Evolutionary conservation across 2,329 filamentous ascomycete species (phyloP).

Genomic region (Scedosporium boydii): DNA sequence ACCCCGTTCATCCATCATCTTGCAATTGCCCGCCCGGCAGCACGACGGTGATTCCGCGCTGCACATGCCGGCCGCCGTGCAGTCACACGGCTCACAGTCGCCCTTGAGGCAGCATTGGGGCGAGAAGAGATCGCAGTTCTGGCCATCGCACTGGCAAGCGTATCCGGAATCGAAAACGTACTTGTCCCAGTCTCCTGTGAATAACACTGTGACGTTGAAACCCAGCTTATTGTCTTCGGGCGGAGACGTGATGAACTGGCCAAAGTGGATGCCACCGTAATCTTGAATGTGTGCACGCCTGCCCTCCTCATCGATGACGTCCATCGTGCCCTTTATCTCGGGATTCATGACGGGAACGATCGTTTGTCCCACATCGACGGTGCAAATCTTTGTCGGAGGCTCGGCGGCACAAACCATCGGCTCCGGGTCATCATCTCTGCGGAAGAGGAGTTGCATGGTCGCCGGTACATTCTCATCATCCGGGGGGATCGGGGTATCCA

Average conservation of each 20-base stretch:
- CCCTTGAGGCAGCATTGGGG: neutral
- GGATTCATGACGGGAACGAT: neutral
- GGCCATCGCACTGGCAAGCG: neutral
- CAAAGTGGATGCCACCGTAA: neutral
- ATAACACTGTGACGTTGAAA: conserved; percentile 1
- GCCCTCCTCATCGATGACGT: neutral
- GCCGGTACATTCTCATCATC: neutral
- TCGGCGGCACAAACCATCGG: neutral
- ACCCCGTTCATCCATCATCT: neutral
- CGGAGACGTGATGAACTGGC: neutral
- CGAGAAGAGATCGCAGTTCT: conserved; percentile 4
- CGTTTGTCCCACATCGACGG: conserved; percentile 1
- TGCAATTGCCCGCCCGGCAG: neutral
- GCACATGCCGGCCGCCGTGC: neutral
- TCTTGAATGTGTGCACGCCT: neutral
- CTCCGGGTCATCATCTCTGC: neutral
- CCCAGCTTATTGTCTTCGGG: conserved; percentile 3
- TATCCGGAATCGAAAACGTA: neutral
- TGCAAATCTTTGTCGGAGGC: neutral
- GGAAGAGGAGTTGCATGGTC: neutral
- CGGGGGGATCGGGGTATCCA: neutral
- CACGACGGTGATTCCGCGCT: neutral
- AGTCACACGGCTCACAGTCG: neutral
- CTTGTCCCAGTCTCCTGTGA: conserved; percentile 3
- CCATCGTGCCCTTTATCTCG: conserved; percentile 1